These are phyloP conservation scores for Colletotrichum agaves DNA, from an alignment of 2,329 filamentous ascomycete genomes.

Conservation along the genomic window DNA sequence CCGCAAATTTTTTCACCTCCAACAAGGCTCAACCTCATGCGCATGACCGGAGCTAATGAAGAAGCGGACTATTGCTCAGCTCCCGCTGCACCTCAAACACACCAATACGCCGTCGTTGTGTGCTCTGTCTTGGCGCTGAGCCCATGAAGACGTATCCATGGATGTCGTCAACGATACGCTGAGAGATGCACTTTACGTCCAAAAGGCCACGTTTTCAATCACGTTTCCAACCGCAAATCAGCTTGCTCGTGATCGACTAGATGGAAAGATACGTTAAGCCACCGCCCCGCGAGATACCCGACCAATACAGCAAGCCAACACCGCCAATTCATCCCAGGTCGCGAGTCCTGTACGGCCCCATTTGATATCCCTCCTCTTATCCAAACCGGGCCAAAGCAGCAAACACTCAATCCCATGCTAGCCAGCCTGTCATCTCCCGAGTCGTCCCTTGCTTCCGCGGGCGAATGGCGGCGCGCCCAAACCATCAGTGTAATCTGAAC, in stretches of 20 bases:
- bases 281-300: conserved; percentile 11
- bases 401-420: conserved; percentile 7
- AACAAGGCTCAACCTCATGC: conserved; percentile 11
- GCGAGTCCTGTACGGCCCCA: background rate
- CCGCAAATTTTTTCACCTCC: conserved; percentile 30
- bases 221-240: background rate
- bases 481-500: conserved; percentile 31
- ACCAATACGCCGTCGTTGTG: background rate
- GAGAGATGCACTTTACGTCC: background rate
- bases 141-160: background rate
- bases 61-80: conserved; percentile 1
- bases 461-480: conserved; percentile 32
- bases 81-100: background rate
- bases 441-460: conserved; percentile 33
- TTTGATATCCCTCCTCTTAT: conserved; percentile 7
- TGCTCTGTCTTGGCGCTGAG: background rate
- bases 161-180: background rate
- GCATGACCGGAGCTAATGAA: conserved; percentile 14
- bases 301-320: conserved; percentile 11
- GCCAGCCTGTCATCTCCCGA: conserved; percentile 23
- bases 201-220: background rate
- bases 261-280: background rate
- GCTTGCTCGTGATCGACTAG: background rate
- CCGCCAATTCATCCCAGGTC: conserved; percentile 3
- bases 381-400: background rate